These are phyloP conservation scores for Syzygium aqueum DNA, from an alignment of 345 rosid genomes.

Conservation along the genomic window DNA sequence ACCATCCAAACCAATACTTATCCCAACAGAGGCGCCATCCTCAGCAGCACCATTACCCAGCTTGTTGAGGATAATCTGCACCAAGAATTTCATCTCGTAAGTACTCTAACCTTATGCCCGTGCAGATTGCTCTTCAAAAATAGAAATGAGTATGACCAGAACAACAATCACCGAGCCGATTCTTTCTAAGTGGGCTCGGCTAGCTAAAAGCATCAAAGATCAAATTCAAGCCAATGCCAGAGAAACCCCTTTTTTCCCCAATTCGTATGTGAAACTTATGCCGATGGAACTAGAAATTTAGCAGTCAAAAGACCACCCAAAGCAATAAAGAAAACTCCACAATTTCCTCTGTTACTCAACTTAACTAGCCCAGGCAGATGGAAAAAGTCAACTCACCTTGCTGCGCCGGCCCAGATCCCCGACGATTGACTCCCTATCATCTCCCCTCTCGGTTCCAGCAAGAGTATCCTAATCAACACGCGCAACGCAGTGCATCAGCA, in stretches of 20 bases:
- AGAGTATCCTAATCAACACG: constrained; percentile 28
- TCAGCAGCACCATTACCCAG: constrained; percentile 28
- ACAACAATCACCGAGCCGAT: background rate
- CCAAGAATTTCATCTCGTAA: background rate
- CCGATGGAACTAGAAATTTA: background rate
- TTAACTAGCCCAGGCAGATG: background rate
- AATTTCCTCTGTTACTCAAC: background rate
- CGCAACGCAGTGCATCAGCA: background rate
- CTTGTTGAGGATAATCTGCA: constrained; percentile 36
- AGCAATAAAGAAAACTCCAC: background rate
- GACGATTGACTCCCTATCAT: constrained; percentile 22
- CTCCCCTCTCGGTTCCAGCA: constrained; percentile 39
- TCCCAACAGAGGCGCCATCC: constrained; percentile 22
- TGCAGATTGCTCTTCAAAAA: background rate
- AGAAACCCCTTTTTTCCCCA: background rate
- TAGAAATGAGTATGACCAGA: background rate
- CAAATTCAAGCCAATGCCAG: background rate
- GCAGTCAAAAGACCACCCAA: background rate
- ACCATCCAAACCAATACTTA: constrained; percentile 36
- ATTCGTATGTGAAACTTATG: background rate
- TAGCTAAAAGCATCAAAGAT: background rate
- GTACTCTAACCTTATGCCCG: background rate
- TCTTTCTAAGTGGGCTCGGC: background rate
- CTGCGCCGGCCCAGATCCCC: constrained; percentile 93
- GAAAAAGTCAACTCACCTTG: constrained; percentile 36